Conservation (phyloP, 2,329 filamentous ascomycete genomes). For the Neopestalotiopsis sp. region DNA sequence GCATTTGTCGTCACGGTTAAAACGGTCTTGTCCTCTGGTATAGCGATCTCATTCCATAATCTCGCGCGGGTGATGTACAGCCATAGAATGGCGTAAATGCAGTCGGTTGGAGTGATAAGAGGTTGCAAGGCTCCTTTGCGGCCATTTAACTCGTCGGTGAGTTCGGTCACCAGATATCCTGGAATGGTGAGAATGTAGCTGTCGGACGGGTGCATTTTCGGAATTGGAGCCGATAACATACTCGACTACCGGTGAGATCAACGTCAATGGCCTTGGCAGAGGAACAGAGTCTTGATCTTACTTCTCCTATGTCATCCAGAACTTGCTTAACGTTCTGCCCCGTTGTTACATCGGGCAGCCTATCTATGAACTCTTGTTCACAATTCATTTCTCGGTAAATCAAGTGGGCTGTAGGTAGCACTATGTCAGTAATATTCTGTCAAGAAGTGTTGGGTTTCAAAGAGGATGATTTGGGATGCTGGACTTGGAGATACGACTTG, state of each 20-base stretch:
- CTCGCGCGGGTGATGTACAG: constrained; percentile 16
- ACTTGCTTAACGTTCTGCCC: too few species aligned
- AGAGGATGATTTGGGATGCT: too few species aligned
- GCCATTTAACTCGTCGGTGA: too few species aligned
- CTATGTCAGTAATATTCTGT: too few species aligned
- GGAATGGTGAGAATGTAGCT: constrained; percentile 15
- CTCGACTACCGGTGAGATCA: background rate
- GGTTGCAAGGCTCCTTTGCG: too few species aligned
- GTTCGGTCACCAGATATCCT: background rate
- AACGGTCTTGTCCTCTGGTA: background rate
- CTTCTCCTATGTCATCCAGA: too few species aligned
- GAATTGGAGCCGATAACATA: background rate
- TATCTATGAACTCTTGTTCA: too few species aligned
- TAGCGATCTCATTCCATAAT: background rate
- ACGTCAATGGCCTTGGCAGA: background rate
- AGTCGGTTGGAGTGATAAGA: constrained; percentile 7
- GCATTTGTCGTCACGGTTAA: constrained; percentile 12
- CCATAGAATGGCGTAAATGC: constrained; percentile 17
- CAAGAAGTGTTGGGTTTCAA: too few species aligned
- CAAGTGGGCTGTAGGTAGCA: too few species aligned
- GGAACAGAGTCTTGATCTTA: too few species aligned
- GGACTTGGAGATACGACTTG: background rate
- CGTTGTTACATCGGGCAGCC: too few species aligned
- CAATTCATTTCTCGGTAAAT: too few species aligned
- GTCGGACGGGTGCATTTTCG: background rate